These are phyloP conservation scores for Colletotrichum tanaceti DNA, from an alignment of 2,329 filamentous ascomycete species.

Conservation along the genomic window DNA sequence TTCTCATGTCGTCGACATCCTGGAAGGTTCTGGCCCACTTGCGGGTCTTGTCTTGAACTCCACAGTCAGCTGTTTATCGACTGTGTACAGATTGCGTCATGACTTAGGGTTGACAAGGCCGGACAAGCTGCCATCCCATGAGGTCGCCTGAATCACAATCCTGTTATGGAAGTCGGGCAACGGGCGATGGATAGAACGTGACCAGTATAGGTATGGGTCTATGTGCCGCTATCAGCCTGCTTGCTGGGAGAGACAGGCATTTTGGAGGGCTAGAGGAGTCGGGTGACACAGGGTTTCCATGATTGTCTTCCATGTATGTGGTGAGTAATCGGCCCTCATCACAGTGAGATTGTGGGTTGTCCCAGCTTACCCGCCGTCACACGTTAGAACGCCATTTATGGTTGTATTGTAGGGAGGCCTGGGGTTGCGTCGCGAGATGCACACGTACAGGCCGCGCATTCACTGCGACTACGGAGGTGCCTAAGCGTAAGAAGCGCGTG, in stretches of 20 bases:
- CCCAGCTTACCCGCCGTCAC: slow-evolving; percentile 26
- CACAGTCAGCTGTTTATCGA: slow-evolving; percentile 26
- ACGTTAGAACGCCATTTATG: slow-evolving; percentile 18
- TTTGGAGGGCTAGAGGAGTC: slow-evolving; percentile 10
- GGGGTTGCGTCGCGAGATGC: not conserved
- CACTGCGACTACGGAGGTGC: not conserved
- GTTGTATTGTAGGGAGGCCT: slow-evolving; percentile 2
- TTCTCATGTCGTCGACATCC: not conserved
- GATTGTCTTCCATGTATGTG: not conserved
- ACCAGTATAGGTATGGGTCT: slow-evolving; percentile 30
- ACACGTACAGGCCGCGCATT: slow-evolving; percentile 15
- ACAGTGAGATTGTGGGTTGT: slow-evolving; percentile 5
- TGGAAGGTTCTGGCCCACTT: not conserved
- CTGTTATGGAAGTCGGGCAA: slow-evolving; percentile 14
- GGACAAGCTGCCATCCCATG: slow-evolving; percentile 38
- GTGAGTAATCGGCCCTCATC: slow-evolving; percentile 16
- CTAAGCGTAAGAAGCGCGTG: not conserved
- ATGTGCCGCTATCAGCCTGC: slow-evolving; percentile 27
- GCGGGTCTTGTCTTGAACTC: slow-evolving; percentile 16
- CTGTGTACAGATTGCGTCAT: slow-evolving; percentile 36
- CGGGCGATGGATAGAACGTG: slow-evolving; percentile 36
- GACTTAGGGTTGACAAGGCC: slow-evolving; percentile 31
- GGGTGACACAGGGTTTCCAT: slow-evolving; percentile 25
- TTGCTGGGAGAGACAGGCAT: slow-evolving; percentile 6
- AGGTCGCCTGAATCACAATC: slow-evolving; percentile 33